Base-by-base conservation (phyloP, 108 stramenopile genomes). In the Heterococcus sp. region DNA sequence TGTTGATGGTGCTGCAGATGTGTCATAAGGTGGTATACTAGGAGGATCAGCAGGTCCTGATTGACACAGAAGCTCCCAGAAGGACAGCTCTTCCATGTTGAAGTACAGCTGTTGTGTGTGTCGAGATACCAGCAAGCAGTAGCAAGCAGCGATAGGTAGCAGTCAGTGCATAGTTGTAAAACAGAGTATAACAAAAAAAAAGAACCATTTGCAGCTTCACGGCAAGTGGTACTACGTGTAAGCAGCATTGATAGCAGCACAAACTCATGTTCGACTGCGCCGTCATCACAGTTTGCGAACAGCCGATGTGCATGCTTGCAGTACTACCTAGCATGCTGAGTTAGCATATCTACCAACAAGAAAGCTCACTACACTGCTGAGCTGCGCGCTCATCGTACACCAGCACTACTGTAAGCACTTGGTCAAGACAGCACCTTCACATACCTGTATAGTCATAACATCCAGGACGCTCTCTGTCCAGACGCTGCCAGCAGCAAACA, bases 401-500 rank as follows among this genome's bases (percentile, higher is more conserved):
- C 21, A 8, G 46, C 46, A 58, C 46, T 58, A 58, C 21, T 8
- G 21, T 21, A 14, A 8, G 46, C 21, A 58, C 46, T 58, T 21
- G 21, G 46, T 14, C 46, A 14, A 8, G 46, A 21, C 8, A 8
- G 46, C 46, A 21, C 46, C 8, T 58, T 58, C n/a, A n/a, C n/a
- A n/a, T n/a, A 58, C 46, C 46, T 58, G 46, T 58, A 58, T 58
- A 21, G 14, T 14, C 46, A 58, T 8, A 8, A 21, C 8, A 21
- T 58, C 46, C 46, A 58, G 8, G 46, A 58, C 46, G 46, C 46
- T 58, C 46, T 58, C 31, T 3, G 75, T 75, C 75, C 75, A 75
- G 27, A 75, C 75, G 66, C 75, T 32, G 34, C 75, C 75, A 26
- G 75, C 65, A 38, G 75, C 75, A 27, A 75, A 75, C 36, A 75